Conservation (phyloP, 805 yeast genomes). For the Lipomyces lipofer region DNA sequence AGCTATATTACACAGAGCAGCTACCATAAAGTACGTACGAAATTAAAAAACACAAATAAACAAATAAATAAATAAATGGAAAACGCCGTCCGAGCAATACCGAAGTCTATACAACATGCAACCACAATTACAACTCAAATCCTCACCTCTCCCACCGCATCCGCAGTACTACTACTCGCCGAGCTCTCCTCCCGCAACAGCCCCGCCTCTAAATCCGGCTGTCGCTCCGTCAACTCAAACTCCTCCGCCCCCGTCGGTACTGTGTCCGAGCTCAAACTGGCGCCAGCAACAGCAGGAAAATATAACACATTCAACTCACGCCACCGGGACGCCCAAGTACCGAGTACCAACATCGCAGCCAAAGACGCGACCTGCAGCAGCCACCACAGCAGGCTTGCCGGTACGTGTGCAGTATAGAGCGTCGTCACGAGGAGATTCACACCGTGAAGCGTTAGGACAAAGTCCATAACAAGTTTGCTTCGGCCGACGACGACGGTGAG, state of each 20-base stretch:
- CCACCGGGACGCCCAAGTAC: conserved; percentile 92
- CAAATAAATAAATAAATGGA: no score
- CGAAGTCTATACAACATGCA: no score
- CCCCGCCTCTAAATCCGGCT: conserved; percentile 15
- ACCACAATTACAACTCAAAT: no score
- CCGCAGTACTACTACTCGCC: no score
- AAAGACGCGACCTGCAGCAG: conserved; percentile 68
- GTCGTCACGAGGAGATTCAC: conserved; percentile 72
- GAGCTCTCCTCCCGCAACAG: no score
- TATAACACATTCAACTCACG: conserved; percentile 85
- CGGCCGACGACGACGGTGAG: conserved; percentile 87
- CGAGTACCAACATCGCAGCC: conserved; percentile 68
- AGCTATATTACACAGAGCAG: no score
- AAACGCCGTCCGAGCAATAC: no score
- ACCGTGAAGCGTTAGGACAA: conserved; percentile 89
- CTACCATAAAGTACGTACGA: no score
- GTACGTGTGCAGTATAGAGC: conserved; percentile 65
- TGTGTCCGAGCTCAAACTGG: conserved; percentile 4
- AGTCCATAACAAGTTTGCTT: conserved; percentile 93
- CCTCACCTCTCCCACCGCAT: no score
- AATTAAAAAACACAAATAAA: no score
- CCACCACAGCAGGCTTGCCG: conserved; percentile 82
- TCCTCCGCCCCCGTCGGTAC: conserved; percentile 2
- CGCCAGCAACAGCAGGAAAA: conserved; percentile 43
- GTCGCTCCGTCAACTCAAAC: conserved; percentile 15